Percentiles rank a stretch among this genome's conserved stretches.
Conservation (phyloP, 2,329 filamentous ascomycete genomes). For the Coniochaeta sp. region DNA sequence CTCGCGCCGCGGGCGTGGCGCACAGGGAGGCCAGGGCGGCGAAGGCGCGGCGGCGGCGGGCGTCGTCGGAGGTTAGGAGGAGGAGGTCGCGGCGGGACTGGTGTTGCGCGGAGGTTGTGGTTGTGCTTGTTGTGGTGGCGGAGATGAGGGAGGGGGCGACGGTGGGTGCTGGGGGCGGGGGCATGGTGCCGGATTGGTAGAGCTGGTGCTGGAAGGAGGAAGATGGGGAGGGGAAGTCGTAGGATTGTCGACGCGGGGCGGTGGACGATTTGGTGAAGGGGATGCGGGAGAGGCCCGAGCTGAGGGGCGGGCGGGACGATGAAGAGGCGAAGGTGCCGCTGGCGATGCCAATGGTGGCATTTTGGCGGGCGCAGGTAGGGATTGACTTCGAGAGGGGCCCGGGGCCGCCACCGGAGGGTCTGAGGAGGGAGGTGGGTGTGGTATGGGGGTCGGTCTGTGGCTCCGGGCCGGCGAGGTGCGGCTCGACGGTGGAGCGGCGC, state of each 20-base stretch:
- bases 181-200: not conserved
- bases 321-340: not conserved
- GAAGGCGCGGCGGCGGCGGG: conserved; percentile 36
- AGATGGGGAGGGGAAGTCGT: not conserved
- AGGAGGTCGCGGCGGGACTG: conserved; percentile 6
- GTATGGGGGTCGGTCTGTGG: not conserved
- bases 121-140: conserved; percentile 24
- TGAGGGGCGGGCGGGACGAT: not conserved
- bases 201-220: too few species aligned
- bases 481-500: not conserved
- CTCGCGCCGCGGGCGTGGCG: conserved; percentile 36
- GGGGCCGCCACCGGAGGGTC: conserved; percentile 6
- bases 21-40: conserved; percentile 38
- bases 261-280: not conserved
- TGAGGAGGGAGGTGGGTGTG: not conserved
- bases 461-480: not conserved
- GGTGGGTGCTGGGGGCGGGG: not conserved
- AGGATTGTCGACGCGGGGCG: not conserved
- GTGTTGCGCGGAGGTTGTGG: too few species aligned
- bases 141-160: conserved; percentile 11
- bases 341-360: conserved; percentile 11
- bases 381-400: conserved; percentile 10
- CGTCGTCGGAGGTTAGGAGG: conserved; percentile 30
- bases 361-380: conserved; percentile 8
- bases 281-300: not conserved